Conservation (phyloP, 768 basidiomycete genomes). For the Bullera alba region DNA sequence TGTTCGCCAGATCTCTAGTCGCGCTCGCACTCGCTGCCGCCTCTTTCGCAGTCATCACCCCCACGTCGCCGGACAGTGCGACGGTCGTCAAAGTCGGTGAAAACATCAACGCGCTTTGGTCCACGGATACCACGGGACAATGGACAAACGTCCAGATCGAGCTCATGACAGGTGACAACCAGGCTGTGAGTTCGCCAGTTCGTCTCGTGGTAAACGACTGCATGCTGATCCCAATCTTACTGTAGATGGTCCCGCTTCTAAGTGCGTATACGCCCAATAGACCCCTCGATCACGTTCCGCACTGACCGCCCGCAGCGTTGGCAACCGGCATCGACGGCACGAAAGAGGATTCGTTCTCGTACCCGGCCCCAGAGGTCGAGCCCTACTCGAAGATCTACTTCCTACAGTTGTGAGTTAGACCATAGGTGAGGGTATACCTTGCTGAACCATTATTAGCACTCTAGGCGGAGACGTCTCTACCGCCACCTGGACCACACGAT, state of each 20-base stretch:
- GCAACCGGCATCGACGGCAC: slow-evolving; percentile 36
- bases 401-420: slow-evolving; percentile 34
- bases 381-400: slow-evolving; percentile 44
- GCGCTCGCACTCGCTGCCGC: slow-evolving; percentile 3
- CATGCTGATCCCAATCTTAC: neutral
- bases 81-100: slow-evolving; percentile 35
- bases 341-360: slow-evolving; percentile 16
- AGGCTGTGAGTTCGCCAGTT: slow-evolving; percentile 17
- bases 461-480: slow-evolving; percentile 22
- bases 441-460: slow-evolving; percentile 11
- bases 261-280: neutral
- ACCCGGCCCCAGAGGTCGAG: slow-evolving; percentile 31
- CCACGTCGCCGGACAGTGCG: slow-evolving; percentile 31
- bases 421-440: neutral
- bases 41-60: slow-evolving; percentile 25
- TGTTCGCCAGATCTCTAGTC: slow-evolving; percentile 7
- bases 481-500: slow-evolving; percentile 40
- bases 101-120: slow-evolving; percentile 27
- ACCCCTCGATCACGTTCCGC: neutral
- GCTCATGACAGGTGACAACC: slow-evolving; percentile 43
- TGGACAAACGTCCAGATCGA: slow-evolving; percentile 35
- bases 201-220: neutral
- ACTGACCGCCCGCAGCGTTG: slow-evolving; percentile 12
- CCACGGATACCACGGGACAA: slow-evolving; percentile 22
- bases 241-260: slow-evolving; percentile 9